phyloP scores from a whole-genome alignment of 495 filamentous ascomycete genomes.

The Xylaria sp. region DNA sequence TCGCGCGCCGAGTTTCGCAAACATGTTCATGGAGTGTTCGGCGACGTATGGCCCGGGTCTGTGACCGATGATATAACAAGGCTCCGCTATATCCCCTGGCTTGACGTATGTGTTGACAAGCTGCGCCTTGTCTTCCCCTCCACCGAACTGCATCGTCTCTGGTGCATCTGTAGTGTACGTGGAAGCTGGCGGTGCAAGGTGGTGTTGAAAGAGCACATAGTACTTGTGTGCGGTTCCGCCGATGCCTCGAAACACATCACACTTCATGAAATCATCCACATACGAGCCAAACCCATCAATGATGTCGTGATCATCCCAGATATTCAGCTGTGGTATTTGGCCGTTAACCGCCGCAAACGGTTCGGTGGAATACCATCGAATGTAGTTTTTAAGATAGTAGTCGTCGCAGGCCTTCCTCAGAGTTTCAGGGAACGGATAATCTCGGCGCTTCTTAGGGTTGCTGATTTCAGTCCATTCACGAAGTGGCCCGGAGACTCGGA shows the following conservation, averaged over 20 bases:
- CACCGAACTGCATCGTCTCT: slow-evolving; percentile 43
- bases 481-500: slow-evolving; percentile 82
- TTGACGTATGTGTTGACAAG: slow-evolving; percentile 72
- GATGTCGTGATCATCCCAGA: slow-evolving; percentile 95
- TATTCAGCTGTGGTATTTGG: slow-evolving; percentile 89
- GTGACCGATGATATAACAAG: slow-evolving; percentile 80
- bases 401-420: slow-evolving; percentile 82
- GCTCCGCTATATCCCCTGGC: slow-evolving; percentile 60
- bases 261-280: slow-evolving; percentile 92
- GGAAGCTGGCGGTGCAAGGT: slow-evolving; percentile 78
- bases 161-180: slow-evolving; percentile 73
- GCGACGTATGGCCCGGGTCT: slow-evolving; percentile 81
- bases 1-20: slow-evolving; percentile 80
- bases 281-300: slow-evolving; percentile 95
- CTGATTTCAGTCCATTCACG: slow-evolving; percentile 78
- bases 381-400: slow-evolving; percentile 90
- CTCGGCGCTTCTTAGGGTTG: slow-evolving; percentile 82
- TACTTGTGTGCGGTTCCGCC: slow-evolving; percentile 87
- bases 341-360: slow-evolving; percentile 85
- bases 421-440: slow-evolving; percentile 74
- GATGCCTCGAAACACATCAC: slow-evolving; percentile 88
- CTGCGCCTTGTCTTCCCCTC: slow-evolving; percentile 69
- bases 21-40: slow-evolving; percentile 80
- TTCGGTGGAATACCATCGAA: slow-evolving; percentile 82
- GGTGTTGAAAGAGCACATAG: slow-evolving; percentile 94